Base-by-base conservation (phyloP, 805 yeast genomes). In the Yarrowia deformans region DNA sequence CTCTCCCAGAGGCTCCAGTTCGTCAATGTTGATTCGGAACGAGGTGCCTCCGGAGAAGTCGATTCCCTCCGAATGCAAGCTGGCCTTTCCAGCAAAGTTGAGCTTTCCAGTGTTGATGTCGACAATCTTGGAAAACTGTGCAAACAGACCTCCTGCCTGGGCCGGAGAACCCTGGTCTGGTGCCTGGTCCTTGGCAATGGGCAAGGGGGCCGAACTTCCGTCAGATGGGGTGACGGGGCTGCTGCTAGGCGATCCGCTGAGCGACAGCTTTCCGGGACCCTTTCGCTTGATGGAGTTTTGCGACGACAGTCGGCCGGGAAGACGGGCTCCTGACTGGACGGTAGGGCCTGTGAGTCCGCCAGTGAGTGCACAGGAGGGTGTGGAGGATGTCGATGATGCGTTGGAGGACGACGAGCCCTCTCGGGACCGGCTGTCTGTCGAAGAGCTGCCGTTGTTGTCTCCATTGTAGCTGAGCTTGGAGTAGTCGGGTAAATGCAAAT, bases 61-160 rank as follows among this genome's bases (percentile, higher is more conserved):
- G 63, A 95, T 89, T 58, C 99, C 99, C 72, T 90, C 87, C 0
- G 98, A 89, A 74, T 93, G 95, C 61, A 95, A 80, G 0, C 97
- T 91, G 4, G 97, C 91, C 77, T 95, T 95, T 16, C 97, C 98
- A 0, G 93, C 89, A 78, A 95, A 95, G 75, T 91, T 93, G 70
- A 95, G 84, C 3, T 93, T 87, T 3, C 99, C 99, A 0, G 97
- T 90, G 76, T 92, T 91, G 73, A 94, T 89, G 78, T 95, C 98
- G 61, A 95, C 86, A 76, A 91, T 94, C 75, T 91, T 90, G 32
- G 96, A 86, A 77, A 90, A 95, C 76, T 89, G 88, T 12, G 93
- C 90, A 80, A 95, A 93, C 66, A 90, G 72, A 8, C 75, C 73
- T 7, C 63, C 66, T 52, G 56, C 67, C 13, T 39, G 45, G 1